Base-by-base conservation (phyloP, 1,284 basidiomycete genomes). In the Mycosarcoma maydis region DNA sequence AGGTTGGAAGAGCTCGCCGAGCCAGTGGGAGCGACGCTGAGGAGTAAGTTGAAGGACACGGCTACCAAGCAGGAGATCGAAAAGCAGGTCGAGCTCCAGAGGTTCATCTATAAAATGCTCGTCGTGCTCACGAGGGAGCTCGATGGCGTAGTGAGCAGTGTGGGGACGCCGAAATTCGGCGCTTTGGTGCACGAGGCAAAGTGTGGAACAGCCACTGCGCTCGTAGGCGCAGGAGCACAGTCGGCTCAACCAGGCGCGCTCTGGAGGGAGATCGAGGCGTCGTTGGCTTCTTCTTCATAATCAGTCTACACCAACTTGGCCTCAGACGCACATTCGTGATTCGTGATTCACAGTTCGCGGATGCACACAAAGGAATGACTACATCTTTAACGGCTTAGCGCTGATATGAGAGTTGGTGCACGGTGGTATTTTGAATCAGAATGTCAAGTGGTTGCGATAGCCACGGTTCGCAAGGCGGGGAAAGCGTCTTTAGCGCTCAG, bases 41-140 rank as follows among this genome's bases (percentile, higher is more conserved):
- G 78, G 38, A 74, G 79, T 38, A 83, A 83, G 65, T 66, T 83
- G 88, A 94, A 94, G 83, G 94, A 94, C 19, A 87, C 89, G 8
- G 90, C 90, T 10, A 94, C 98, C 61, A 97, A 97, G 84, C 95
- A 98, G 83, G 95, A 99, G 75, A 83, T 97, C 44, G 95, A 98
- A 83, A 89, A 94, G 29, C 91, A 92, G 3, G 90, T 90, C 22
- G 94, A 97, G 83, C 85, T 96, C 73, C 92, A 96, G 83, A 85
- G 91, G 58, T 92, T 91, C 76, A 90, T 92, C 10, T 85, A 95
- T 71, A 85, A 94, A 30, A 92, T 92, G 5, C 87, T 92, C 36
- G 90, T 89, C 20, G 92, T 92, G n/a, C 84, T 96, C 10, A 46
- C 41, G n/a, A 57, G 55, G 27, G 44, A 34, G 16, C 36, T 62